Base-by-base conservation (phyloP, 1,284 basidiomycete species). In the Pseudozyma hubeiensis region DNA sequence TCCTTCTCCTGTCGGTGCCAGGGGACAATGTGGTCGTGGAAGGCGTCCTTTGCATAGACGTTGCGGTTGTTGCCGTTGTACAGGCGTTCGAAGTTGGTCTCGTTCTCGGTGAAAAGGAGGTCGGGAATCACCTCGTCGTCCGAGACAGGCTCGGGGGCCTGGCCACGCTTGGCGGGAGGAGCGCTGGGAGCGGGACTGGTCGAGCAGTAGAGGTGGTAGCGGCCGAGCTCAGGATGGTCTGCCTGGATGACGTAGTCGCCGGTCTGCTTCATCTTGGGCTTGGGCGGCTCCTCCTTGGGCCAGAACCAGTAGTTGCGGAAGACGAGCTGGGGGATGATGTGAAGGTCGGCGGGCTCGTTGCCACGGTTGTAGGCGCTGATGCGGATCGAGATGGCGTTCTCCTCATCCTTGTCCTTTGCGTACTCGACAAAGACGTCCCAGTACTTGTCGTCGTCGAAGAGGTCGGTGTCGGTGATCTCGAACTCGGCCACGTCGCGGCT, bases 231-330 rank as follows among this genome's bases (percentile, higher is more conserved):
- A 88, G 91, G 39, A 90, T 91, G 53, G 93, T 87, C 7, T n/a
- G 88, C 87, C 31, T 91, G 89, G 82, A 84, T 71, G 30, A 74
- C 71, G 53, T 74, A 78, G 43, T 82, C 97, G 49, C 63, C 77
- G 89, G 84, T 85, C 75, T 83, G 88, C 84, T 81, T 77, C 81
- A 97, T 86, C 16, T 85, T 86, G 16, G 94, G 94, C 83, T 87
- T 92, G 6, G 89, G 87, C 7, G 93, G 93, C 70, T 91, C 90
- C 65, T 93, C 90, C 64, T 90, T 87, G 29, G 90, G 88, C 96
- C 96, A 99, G 5, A 93, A 97, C 96, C 96, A 99, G 35, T 92
- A 94, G 86, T 99, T 99, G 34, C 93, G 90, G 87, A 98, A 99
- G 91, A 93, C 97, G 54, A 98, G 87, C 81, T 98, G 95, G 24